Base-by-base conservation (phyloP, 768 basidiomycete genomes). In the Austroboletus eburneus region DNA sequence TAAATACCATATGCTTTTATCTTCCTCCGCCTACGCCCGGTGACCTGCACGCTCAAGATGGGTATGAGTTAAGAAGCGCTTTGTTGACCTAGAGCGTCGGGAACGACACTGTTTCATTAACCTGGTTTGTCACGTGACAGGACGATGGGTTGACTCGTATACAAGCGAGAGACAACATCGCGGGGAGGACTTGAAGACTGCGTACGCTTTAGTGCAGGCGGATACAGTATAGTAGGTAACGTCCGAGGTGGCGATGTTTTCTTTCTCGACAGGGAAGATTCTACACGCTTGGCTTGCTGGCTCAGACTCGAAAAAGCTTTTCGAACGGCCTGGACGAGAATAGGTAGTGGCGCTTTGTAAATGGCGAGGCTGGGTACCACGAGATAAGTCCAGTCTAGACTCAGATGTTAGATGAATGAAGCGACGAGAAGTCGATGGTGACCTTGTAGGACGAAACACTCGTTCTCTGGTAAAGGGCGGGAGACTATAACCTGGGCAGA, bases 331-430 rank as follows among this genome's bases (percentile, higher is more conserved):
- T 43, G 45, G 14, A 67, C 38, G 29, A 67, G 52, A 17, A 48
- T 51, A 2, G 57, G 51, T 2, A 66, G 46, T 10, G 63, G 59
- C 35, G 44, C 54, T 38, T 32, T 65, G 40, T 63, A 67, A 2
- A 55, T 38, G 40, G 52, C n/a, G 23, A 64, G 49, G 24, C 43
- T 33, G 17, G 65, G 65, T n/a, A 52, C 20, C 20, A 63, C 50
- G 17, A 66, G 46, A 41, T 64, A 66, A 30, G 61, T 57, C 64
- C 65, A 65, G 29, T 41, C 65, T 65, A 20, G 4, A 23, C 24
- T 6, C 12, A 4, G 0, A 3, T 10, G 35, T 52, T 10, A 57
- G 47, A 39, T 14, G n/a, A 22, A 27, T 21, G 21, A 10, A 12
- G 17, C n/a, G 22, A 8, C 14, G 2, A 34, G 34, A 34, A 18